A percentile compares a stretch with the other conserved stretches of the same genome.
These are phyloP conservation scores for Mayamaea pseudoterrestris DNA, from an alignment of 108 stramenopile species.

Conservation along the genomic window DNA sequence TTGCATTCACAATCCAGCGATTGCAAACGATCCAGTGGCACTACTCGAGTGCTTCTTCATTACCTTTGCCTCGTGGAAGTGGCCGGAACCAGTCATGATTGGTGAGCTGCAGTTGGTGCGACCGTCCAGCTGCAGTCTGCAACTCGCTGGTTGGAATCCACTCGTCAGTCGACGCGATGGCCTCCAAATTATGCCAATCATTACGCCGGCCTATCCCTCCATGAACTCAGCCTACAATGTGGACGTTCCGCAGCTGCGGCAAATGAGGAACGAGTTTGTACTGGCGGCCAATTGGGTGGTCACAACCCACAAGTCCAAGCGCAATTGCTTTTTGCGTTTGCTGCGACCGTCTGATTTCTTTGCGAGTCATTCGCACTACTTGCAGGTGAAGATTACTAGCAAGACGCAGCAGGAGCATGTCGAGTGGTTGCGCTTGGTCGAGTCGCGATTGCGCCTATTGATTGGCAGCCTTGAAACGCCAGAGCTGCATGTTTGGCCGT, in stretches of 20 bases:
- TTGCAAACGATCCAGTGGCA: conserved; percentile 37
- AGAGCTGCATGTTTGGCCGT: conserved; percentile 37
- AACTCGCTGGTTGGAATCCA: conserved; percentile 71
- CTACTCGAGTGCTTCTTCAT: conserved; percentile 62
- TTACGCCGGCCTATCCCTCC: conserved; percentile 93
- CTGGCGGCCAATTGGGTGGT: conserved; percentile 23
- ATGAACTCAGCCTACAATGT: conserved; percentile 97
- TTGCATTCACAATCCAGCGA: no score
- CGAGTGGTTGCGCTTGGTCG: conserved; percentile 68
- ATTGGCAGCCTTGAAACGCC: conserved; percentile 49
- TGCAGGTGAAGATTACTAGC: conserved; percentile 50
- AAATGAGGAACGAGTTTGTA: conserved; percentile 63
- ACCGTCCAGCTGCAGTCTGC: conserved; percentile 10
- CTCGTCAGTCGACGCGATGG: conserved; percentile 51
- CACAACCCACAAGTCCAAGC: background rate
- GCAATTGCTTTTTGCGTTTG: conserved; percentile 2
- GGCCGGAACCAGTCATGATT: conserved; percentile 48
- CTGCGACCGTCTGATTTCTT: conserved; percentile 22
- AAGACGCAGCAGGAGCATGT: conserved; percentile 33
- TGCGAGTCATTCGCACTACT: conserved; percentile 13
- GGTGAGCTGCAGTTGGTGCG: conserved; percentile 6
- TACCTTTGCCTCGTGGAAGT: conserved; percentile 71
- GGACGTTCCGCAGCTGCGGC: conserved; percentile 68
- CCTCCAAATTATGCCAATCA: conserved; percentile 84
- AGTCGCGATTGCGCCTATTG: conserved; percentile 54